Base-by-base conservation (phyloP, 2,329 filamentous ascomycete species). In the Epichloe baconii region DNA sequence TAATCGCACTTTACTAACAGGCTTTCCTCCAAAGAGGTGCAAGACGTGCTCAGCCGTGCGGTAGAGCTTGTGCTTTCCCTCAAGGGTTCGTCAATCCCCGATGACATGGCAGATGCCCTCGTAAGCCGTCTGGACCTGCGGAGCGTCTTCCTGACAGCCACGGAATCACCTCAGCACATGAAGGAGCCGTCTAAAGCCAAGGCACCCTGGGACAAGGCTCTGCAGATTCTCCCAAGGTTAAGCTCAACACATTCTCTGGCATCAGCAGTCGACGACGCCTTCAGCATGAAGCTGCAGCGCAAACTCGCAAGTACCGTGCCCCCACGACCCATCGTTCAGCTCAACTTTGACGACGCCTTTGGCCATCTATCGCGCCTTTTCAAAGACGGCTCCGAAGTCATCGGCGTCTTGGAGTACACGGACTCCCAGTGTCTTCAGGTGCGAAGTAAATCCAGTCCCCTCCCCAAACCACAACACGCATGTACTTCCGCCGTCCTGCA, bases 241-340 rank as follows among this genome's bases (percentile, higher is more conserved):
- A 72, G 78, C 52, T 71, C 74, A 31, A 82, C 84, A 1, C 77
- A 83, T 50, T 58, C 67, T 0, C 66, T 91, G 3, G 85, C 80
- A 0, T 80, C 75, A 48, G 66, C 79, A 0, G 80, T 94, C 0
- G 77, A 82, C 0, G 82, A 83, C n/a, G 82, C 90, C 0, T 97
- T 96, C 65, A 96, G 88, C 59, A 80, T 81, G 23, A 95, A 95
- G 63, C 77, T 97, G 38, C 93, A 98, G 63, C 79, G 90, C n/a
- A 85, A 85, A 55, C 74, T 98, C 35, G 90, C 93, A 1, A 96
- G 89, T 58, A 96, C 89, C 0, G 90, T 96, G 60, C 93, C 93
- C 4, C 93, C 93, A 7, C 79, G 91, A 8, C 90, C 91, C 0
- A 91, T 96, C 59, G 86, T 96, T 11, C 77, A 88, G 49, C 72